phyloP scores from a whole-genome alignment of 768 basidiomycete species.

The Tulasnella sp. region DNA sequence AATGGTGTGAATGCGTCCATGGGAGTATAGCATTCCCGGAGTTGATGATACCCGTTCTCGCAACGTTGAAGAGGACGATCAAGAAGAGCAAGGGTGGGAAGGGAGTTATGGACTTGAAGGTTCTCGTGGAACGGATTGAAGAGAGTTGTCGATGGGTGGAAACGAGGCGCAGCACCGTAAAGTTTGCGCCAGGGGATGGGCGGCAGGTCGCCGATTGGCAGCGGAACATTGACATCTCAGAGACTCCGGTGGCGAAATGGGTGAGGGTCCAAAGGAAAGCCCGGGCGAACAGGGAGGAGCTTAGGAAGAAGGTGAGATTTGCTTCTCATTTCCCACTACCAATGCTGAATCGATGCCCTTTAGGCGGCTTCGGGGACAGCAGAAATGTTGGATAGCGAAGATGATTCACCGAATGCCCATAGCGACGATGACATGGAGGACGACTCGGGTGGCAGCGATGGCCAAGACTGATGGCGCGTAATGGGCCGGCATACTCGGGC shows the following conservation, averaged over 20 bases:
- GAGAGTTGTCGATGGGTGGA: conserved; percentile 73
- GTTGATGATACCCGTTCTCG: conserved; percentile 63
- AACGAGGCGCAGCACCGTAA: conserved; percentile 50
- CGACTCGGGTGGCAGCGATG: neutral
- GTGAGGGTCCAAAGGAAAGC: conserved; percentile 69
- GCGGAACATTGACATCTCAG: conserved; percentile 41
- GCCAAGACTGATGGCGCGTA: too few species aligned
- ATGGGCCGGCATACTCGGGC: too few species aligned
- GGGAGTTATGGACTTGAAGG: conserved; percentile 43
- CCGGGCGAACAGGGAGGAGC: conserved; percentile 39
- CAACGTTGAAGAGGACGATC: conserved; percentile 57
- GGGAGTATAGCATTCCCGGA: conserved; percentile 92
- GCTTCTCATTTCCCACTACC: neutral
- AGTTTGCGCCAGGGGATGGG: conserved; percentile 62
- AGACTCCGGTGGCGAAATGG: conserved; percentile 71
- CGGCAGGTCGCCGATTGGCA: conserved; percentile 66
- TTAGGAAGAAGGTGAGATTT: conserved; percentile 57
- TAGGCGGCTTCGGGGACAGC: conserved; percentile 4
- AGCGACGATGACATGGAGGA: neutral
- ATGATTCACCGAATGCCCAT: neutral
- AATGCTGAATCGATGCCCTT: neutral
- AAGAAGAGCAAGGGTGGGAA: conserved; percentile 41
- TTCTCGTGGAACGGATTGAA: conserved; percentile 75
- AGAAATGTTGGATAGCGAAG: neutral
- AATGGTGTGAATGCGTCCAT: conserved; percentile 72